These are phyloP conservation scores for Solanum sejunctum DNA, from an alignment of 257 asterid species.

Conservation along the genomic window DNA sequence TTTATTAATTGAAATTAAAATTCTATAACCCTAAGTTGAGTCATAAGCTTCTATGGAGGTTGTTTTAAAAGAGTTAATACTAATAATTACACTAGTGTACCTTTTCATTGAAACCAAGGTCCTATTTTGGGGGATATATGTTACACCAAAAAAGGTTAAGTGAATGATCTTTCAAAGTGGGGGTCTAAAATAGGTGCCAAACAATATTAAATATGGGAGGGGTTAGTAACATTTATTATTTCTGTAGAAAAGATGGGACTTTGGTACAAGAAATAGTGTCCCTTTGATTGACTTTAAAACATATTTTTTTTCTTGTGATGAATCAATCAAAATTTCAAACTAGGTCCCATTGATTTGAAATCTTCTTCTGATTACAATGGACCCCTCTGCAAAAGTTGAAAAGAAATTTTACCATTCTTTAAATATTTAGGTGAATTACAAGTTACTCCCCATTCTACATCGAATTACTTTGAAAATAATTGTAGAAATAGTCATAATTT, in stretches of 20 bases:
- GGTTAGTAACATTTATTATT: not conserved
- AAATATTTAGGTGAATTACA: not conserved
- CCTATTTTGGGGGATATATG: not conserved
- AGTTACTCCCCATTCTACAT: not conserved
- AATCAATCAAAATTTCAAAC: not conserved
- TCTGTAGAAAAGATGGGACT: not conserved
- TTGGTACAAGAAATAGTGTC: not conserved
- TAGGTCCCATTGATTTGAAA: not conserved
- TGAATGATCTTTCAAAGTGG: not conserved
- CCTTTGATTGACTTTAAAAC: not conserved
- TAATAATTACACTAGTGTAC: not conserved
- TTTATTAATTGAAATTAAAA: too few species aligned
- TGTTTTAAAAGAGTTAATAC: not conserved
- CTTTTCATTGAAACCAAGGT: not conserved
- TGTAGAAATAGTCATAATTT: not conserved
- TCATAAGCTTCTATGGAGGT: not conserved
- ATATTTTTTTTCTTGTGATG: not conserved
- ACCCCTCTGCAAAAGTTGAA: not conserved
- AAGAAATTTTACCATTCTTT: not conserved
- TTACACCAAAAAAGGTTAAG: not conserved
- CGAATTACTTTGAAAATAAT: not conserved
- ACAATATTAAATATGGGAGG: not conserved
- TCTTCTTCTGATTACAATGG: not conserved
- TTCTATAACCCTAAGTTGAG: too few species aligned
- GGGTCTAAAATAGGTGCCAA: not conserved